Evolutionary conservation across 495 filamentous ascomycete genomes (phyloP).

Genomic region (Wilcoxina mikolae): DNA sequence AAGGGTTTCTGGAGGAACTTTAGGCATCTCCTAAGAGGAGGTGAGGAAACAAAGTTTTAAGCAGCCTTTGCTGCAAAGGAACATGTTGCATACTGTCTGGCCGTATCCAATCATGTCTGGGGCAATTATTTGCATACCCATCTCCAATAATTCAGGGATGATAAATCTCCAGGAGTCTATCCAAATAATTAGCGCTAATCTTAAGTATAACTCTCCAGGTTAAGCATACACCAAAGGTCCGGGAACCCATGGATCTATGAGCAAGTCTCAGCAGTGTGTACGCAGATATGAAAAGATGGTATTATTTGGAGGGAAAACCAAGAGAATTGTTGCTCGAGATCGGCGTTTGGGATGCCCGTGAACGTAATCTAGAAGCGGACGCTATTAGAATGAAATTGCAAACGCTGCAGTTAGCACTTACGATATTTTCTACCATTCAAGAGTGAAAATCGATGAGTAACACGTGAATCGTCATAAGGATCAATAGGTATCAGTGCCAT

Average conservation of each 20-base stretch:
- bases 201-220: neutral
- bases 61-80: no score
- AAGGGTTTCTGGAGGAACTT: conserved; percentile 36
- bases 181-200: neutral
- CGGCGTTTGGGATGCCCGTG: conserved; percentile 17
- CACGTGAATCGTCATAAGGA: conserved; percentile 27
- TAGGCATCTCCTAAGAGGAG: conserved; percentile 41
- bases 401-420: conserved; percentile 9
- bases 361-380: conserved; percentile 20
- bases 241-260: conserved; percentile 27
- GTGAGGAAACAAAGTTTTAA: neutral
- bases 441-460: conserved; percentile 27
- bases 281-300: neutral
- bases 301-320: conserved; percentile 9
- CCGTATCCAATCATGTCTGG: conserved; percentile 74
- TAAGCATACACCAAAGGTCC: conserved; percentile 22
- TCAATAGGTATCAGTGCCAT: conserved; percentile 16
- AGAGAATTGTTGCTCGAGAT: conserved; percentile 20
- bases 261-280: neutral
- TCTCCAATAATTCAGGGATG: conserved; percentile 56
- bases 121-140: conserved; percentile 56
- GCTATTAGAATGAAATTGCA: neutral
- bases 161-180: conserved; percentile 59
- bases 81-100: conserved; percentile 40
- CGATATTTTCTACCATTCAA: conserved; percentile 31